These are phyloP conservation scores for Striga hermonthica DNA, from an alignment of 305 asterid genomes.

Conservation along the genomic window DNA sequence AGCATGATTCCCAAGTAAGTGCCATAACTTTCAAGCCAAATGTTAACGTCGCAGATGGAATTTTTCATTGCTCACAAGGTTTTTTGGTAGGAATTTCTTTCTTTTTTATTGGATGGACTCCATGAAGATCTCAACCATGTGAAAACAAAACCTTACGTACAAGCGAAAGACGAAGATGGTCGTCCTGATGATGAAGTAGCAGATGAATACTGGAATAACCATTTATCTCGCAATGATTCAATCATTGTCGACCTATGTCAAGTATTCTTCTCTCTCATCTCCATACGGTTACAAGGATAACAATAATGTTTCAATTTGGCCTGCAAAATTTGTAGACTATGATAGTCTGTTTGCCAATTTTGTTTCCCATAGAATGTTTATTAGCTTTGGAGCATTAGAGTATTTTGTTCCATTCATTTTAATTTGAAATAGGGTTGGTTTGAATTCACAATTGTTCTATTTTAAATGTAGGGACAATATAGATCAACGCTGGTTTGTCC, in stretches of 20 bases:
- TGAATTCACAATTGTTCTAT: conserved; percentile 9
- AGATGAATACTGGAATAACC: conserved; percentile 73
- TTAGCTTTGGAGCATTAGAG: background rate
- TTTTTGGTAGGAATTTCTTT: conserved; percentile 63
- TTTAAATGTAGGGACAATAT: conserved; percentile 65
- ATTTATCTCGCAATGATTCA: conserved; percentile 70
- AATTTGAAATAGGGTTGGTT: conserved; percentile 17
- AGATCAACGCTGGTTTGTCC: conserved; percentile 74
- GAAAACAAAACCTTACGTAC: conserved; percentile 60
- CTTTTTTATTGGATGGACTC: conserved; percentile 79
- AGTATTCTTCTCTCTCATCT: conserved; percentile 40
- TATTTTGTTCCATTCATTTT: conserved; percentile 5
- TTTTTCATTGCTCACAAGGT: conserved; percentile 21
- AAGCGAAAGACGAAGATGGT: conserved; percentile 54
- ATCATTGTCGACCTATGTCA: conserved; percentile 70
- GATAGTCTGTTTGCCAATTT: conserved; percentile 11
- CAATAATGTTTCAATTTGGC: conserved; percentile 6
- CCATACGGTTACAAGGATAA: conserved; percentile 11
- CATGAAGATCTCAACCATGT: conserved; percentile 90
- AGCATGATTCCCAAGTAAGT: conserved; percentile 86
- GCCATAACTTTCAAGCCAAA: conserved; percentile 20
- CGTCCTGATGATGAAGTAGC: conserved; percentile 73
- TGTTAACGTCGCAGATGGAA: conserved; percentile 17
- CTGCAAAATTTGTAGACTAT: conserved; percentile 14
- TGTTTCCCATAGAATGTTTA: background rate